Base-by-base conservation (phyloP, 139 green algal species). In the Picochlorum sp. region DNA sequence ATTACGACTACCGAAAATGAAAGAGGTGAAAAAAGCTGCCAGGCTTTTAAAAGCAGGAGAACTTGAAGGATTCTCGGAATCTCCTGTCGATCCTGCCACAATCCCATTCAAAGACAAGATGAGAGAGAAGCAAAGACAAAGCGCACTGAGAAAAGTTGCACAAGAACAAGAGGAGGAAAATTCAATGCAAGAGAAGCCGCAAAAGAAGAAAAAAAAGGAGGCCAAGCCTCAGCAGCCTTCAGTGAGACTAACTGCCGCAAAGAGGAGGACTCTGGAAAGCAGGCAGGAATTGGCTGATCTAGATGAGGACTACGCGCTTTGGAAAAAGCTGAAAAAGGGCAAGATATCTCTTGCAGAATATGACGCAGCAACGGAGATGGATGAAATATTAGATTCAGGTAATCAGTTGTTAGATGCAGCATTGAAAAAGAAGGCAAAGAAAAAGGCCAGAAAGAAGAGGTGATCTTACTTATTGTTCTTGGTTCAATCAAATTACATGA, bases 1-100 rank as follows among this genome's bases (percentile, higher is more conserved):
- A 68, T 82, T 98, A 68, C 71, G 81, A 13, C 74, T 99, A 63
- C 94, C 94, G 0, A 60, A 69, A 31, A 96, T 99, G 92, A 83
- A 82, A 3, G 94, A 99, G 77, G 49, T 96, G 3, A 85, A 85
- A 61, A 81, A 77, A 62, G 61, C 70, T 14, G 57, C 50, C 1
- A 51, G 47, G 7, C 10, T 37, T 6, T 13, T 49, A 38, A 60
- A 60, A 2, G 26, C 61, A 8, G 64, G 60, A 15, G 45, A 45
- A 1, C 68, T 85, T 4, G 13, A 49, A 8, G 57, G 66, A 8
- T 89, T 90, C 50, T 38, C 18, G 0, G 51, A 73, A 3, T 90
- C 82, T 6, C 0, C 20, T 3, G 75, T 95, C 2, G 74, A 96
- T 57, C 80, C 81, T 1, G 73, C 86, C 16, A 67, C 37, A 21